Conservation (phyloP, 192 early-diverging fungal genomes). For the Coemansia nantahalensis region DNA sequence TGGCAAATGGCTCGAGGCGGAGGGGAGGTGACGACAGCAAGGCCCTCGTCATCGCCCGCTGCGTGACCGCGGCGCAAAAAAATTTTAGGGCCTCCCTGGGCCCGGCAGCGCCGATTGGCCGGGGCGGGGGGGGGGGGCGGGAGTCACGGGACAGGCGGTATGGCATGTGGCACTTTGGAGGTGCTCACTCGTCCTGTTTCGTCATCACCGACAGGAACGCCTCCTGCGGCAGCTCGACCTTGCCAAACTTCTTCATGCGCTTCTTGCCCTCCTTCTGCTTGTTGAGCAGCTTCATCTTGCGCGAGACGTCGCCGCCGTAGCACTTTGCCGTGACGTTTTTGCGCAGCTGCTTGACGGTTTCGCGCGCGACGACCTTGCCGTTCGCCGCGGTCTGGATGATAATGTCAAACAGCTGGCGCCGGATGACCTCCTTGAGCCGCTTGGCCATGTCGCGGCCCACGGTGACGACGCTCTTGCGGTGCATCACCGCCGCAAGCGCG, state of each 20-base stretch:
- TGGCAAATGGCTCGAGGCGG: no score
- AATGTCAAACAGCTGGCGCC: conserved; percentile 91
- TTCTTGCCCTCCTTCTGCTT: conserved; percentile 97
- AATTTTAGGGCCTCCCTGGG: no score
- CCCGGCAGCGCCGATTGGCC: no score
- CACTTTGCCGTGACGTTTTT: conserved; percentile 98
- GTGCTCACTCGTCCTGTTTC: conserved; percentile 1
- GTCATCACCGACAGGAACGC: conserved; percentile 68
- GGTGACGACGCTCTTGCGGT: conserved; percentile 63
- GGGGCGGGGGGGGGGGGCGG: no score
- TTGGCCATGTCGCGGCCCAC: conserved; percentile 83
- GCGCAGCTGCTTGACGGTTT: conserved; percentile 79
- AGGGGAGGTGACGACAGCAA: no score
- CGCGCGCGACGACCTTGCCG: conserved; percentile 81
- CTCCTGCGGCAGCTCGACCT: conserved; percentile 89
- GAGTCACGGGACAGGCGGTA: no score
- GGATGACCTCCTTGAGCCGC: conserved; percentile 78
- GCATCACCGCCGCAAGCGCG: conserved; percentile 85
- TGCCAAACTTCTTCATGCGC: conserved; percentile 83
- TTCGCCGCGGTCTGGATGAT: conserved; percentile 86
- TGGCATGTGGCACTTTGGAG: no score
- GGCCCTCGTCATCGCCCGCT: no score
- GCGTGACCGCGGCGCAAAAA: no score
- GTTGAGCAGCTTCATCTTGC: conserved; percentile 97
- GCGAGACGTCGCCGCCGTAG: conserved; percentile 94